Evolutionary conservation across 2,329 filamentous ascomycete genomes (phyloP).

Genomic region (Trichoderma atrobrunneum): DNA sequence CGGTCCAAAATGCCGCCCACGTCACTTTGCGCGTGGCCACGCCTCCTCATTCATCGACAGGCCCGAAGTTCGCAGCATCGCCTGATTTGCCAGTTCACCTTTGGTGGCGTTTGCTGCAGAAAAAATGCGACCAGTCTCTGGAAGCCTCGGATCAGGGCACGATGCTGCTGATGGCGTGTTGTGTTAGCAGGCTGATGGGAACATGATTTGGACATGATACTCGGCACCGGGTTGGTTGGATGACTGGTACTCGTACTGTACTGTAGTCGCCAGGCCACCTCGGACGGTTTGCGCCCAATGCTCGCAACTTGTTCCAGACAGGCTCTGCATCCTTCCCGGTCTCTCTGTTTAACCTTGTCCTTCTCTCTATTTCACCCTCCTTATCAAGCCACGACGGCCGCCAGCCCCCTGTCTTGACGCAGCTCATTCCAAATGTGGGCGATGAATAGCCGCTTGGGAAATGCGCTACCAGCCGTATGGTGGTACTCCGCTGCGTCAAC

Average conservation of each 20-base stretch:
- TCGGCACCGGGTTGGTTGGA: background rate
- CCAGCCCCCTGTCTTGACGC: constrained; percentile 10
- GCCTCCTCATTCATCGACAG: background rate
- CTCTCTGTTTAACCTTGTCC: background rate
- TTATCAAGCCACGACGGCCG: background rate
- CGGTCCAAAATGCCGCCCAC: constrained; percentile 18
- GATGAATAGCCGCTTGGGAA: constrained; percentile 14
- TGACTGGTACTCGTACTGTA: background rate
- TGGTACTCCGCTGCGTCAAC: constrained; percentile 7
- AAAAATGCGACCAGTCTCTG: background rate
- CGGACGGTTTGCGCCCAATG: background rate
- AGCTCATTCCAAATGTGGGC: constrained; percentile 12
- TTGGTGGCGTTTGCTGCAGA: background rate
- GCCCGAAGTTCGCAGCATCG: background rate
- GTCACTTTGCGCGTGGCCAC: constrained; percentile 16
- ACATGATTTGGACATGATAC: background rate
- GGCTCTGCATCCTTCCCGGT: background rate
- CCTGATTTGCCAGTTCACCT: background rate
- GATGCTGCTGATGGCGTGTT: background rate
- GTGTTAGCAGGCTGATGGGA: background rate
- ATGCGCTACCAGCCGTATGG: constrained; percentile 2
- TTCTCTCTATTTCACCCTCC: background rate
- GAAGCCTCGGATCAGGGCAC: background rate
- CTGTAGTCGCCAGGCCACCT: background rate
- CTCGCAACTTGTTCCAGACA: background rate